Percentiles rank a stretch among this genome's conserved stretches.
These are phyloP conservation scores for Termitomyces sp. DNA, from an alignment of 768 basidiomycete species.

Conservation along the genomic window DNA sequence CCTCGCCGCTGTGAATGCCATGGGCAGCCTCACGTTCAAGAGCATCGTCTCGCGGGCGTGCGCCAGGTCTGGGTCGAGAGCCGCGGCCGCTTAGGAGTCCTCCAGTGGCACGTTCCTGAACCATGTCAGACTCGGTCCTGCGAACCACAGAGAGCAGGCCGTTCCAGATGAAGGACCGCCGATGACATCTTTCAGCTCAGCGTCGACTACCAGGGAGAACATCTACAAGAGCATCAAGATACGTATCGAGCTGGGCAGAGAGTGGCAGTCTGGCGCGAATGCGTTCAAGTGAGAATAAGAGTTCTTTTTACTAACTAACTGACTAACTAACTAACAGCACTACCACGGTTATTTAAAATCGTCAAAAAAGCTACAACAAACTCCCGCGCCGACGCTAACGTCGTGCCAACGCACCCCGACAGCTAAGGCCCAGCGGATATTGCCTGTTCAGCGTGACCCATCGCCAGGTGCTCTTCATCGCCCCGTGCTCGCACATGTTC, in stretches of 20 bases:
- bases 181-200: slow-evolving; percentile 94
- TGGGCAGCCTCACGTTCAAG: slow-evolving; percentile 86
- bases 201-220: slow-evolving; percentile 95
- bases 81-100: slow-evolving; percentile 72
- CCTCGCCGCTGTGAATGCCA: slow-evolving; percentile 58
- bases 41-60: slow-evolving; percentile 91
- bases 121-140: slow-evolving; percentile 82
- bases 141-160: slow-evolving; percentile 77
- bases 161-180: slow-evolving; percentile 80
- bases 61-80: slow-evolving; percentile 84
- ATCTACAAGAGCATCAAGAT: slow-evolving; percentile 98
- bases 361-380: slow-evolving; percentile 55
- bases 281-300: slow-evolving; percentile 69
- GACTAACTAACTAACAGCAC: slow-evolving; percentile 37
- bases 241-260: slow-evolving; percentile 78
- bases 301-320: background rate
- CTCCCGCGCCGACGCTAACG: background rate
- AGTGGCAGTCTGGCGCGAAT: slow-evolving; percentile 87
- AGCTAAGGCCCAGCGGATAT: slow-evolving; percentile 24
- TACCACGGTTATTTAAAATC: slow-evolving; percentile 66
- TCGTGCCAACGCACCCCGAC: slow-evolving; percentile 10
- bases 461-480: slow-evolving; percentile 94
- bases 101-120: slow-evolving; percentile 94
- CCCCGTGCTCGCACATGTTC: slow-evolving; percentile 94
- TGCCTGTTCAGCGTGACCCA: slow-evolving; percentile 90